Conservation (phyloP, 257 asterid species). For the Henckelia pumila region DNA sequence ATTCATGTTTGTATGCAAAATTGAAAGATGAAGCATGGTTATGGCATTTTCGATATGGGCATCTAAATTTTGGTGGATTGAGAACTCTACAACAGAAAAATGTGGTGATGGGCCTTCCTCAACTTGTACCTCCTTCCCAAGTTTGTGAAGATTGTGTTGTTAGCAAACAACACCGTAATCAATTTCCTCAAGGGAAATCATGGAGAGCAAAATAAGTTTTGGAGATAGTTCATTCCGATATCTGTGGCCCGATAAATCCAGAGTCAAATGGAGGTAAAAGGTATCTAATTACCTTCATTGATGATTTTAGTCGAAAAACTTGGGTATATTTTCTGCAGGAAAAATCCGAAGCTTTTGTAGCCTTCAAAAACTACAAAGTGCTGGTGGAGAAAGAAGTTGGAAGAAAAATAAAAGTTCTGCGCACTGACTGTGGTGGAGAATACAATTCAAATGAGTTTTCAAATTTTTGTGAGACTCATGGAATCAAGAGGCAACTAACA, state of each 20-base stretch:
- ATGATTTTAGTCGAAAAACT: background rate
- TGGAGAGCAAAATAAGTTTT: background rate
- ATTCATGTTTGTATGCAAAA: too few relatives aligned
- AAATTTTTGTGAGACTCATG: too few relatives aligned
- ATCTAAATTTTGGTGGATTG: background rate
- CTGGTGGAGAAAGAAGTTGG: background rate
- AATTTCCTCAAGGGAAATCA: background rate
- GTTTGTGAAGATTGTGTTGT: too few relatives aligned
- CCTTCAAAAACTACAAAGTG: background rate
- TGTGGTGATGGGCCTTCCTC: too few relatives aligned
- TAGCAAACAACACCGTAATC: too few relatives aligned
- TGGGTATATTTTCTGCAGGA: background rate
- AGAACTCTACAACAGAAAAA: too few relatives aligned
- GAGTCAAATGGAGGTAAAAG: background rate
- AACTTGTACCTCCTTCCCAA: too few relatives aligned
- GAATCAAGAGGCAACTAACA: too few relatives aligned
- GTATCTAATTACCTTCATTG: background rate
- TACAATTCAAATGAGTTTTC: background rate
- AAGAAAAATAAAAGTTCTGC: background rate
- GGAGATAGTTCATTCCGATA: background rate
- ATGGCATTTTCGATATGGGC: background rate
- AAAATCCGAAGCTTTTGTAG: background rate
- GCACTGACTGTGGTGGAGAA: background rate
- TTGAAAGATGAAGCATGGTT: background rate
- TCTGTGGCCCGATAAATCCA: conserved; percentile 1